Evolutionary conservation across 768 basidiomycete genomes (phyloP).

Genomic region (Boletus rufocinnamomeus): DNA sequence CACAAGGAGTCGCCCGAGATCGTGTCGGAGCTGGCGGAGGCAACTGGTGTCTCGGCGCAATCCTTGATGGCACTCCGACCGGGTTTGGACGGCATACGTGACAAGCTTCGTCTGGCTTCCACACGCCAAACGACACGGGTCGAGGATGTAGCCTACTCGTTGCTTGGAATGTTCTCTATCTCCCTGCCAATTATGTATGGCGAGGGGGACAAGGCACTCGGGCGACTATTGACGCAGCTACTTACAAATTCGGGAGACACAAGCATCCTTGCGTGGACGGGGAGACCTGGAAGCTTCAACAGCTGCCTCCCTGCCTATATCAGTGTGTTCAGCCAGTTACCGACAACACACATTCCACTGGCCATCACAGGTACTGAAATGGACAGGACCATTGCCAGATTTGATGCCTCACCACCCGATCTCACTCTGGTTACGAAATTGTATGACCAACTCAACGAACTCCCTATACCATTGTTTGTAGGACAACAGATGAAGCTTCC

Average conservation of each 20-base stretch:
- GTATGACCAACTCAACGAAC: constrained; percentile 2
- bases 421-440: not conserved
- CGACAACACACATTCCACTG: too few relatives aligned
- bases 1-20: constrained; percentile 9
- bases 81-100: too few relatives aligned
- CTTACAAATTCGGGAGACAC: too few relatives aligned
- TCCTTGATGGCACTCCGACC: constrained; percentile 6
- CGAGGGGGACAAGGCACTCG: too few relatives aligned
- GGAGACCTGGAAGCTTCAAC: too few relatives aligned
- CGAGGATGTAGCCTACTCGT: too few relatives aligned
- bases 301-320: constrained; percentile 5
- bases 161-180: too few relatives aligned
- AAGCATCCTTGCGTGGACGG: too few relatives aligned
- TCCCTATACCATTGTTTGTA: not conserved
- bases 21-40: constrained; percentile 9
- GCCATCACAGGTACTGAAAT: not conserved
- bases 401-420: not conserved
- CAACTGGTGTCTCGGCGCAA: not conserved
- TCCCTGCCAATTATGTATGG: too few relatives aligned
- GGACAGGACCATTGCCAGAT: not conserved
- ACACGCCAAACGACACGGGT: too few relatives aligned
- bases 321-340: not conserved
- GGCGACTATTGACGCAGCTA: too few relatives aligned
- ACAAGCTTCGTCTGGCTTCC: too few relatives aligned
- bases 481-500: constrained; percentile 11